These are phyloP conservation scores for Darksidea phi DNA, from an alignment of 495 filamentous ascomycete species.

Conservation along the genomic window DNA sequence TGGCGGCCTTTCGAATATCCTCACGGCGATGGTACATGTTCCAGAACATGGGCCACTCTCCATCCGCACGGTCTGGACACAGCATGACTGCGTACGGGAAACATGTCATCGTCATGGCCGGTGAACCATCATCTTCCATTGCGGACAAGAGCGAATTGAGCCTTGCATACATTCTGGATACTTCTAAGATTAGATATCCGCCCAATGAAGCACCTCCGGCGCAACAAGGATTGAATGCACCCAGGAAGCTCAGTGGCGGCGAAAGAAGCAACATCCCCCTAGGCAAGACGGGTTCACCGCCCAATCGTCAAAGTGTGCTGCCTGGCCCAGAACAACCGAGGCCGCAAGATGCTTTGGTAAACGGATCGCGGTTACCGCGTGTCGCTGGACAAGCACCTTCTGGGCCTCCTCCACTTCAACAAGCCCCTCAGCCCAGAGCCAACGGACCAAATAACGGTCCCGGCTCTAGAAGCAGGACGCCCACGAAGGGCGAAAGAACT, in stretches of 20 bases:
- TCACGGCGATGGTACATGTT: constrained; percentile 97
- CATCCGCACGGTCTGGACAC: constrained; percentile 89
- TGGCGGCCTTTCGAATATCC: constrained; percentile 92
- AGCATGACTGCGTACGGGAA: constrained; percentile 95
- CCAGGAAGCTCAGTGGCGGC: constrained; percentile 35
- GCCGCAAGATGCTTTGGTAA: constrained; percentile 40
- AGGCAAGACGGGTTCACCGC: constrained; percentile 20
- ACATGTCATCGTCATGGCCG: constrained; percentile 85
- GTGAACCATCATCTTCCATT: constrained; percentile 86
- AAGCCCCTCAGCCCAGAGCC: constrained; percentile 72
- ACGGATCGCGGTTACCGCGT: constrained; percentile 64
- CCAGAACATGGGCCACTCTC: constrained; percentile 98
- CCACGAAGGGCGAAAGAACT: constrained; percentile 48
- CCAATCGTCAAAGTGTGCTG: constrained; percentile 19
- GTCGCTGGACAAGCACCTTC: constrained; percentile 71
- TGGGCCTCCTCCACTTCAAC: constrained; percentile 83
- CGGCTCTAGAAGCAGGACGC: constrained; percentile 55
- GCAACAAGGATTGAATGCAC: constrained; percentile 44
- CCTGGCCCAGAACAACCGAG: constrained; percentile 28
- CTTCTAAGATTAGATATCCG: constrained; percentile 91
- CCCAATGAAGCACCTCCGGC: constrained; percentile 53
- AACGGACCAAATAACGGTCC: constrained; percentile 38
- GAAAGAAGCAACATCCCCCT: constrained; percentile 29
- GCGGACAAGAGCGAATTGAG: constrained; percentile 79
- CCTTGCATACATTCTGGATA: constrained; percentile 89